Evolutionary conservation across 108 stramenopile genomes (phyloP).

Genomic region (Nitzschia sp.): DNA sequence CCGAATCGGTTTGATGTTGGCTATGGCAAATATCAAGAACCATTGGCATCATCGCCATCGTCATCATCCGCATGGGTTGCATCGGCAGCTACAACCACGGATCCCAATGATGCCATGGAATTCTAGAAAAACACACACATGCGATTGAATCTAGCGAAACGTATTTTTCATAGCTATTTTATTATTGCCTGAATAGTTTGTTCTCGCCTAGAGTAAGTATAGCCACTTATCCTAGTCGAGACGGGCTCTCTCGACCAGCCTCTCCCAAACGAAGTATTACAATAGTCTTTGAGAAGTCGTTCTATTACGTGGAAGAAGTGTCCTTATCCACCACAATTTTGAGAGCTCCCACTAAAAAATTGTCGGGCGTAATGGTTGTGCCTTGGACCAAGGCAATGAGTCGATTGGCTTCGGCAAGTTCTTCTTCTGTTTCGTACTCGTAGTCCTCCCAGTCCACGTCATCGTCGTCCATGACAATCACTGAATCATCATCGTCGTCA

Average conservation of each 20-base stretch:
- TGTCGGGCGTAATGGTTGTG: conserved; percentile 2
- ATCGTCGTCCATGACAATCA: conserved; percentile 49
- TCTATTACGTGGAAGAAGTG: no score
- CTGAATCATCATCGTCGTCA: background rate
- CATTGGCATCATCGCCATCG: background rate
- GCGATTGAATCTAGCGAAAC: no score
- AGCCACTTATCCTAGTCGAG: no score
- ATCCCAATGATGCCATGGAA: background rate
- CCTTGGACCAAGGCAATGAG: conserved; percentile 17
- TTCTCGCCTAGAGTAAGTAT: no score
- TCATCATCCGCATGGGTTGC: background rate
- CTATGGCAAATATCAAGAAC: conserved; percentile 22
- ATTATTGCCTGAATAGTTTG: no score
- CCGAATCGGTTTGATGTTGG: conserved; percentile 51
- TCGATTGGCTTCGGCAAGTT: conserved; percentile 48
- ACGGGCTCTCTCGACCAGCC: no score
- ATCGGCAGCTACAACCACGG: background rate
- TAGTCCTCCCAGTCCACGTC: conserved; percentile 52
- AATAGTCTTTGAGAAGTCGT: no score
- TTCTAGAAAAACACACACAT: no score
- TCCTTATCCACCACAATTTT: no score
- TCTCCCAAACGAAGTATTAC: no score
- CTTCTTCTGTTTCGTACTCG: conserved; percentile 48
- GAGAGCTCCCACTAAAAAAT: background rate
- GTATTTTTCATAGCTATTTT: no score